Evolutionary conservation across 1,284 basidiomycete species (phyloP).

Genomic region (Cryptococcus sp.): DNA sequence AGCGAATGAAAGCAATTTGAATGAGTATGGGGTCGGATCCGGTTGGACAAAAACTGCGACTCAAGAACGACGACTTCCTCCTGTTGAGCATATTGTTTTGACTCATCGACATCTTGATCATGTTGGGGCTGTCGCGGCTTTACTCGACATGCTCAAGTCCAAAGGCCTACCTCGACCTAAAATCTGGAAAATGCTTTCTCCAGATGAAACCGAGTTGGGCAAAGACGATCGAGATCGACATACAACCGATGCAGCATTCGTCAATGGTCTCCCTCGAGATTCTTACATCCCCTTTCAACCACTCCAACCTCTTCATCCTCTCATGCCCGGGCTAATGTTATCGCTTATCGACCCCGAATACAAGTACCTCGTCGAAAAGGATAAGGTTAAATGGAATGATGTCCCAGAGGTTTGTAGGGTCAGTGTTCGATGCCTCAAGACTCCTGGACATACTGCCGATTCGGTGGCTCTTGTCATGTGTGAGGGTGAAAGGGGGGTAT

Average conservation of each 20-base stretch:
- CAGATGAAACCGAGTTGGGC: conserved; percentile 34
- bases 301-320: conserved; percentile 36
- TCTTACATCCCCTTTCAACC: conserved; percentile 30
- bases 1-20: conserved; percentile 10
- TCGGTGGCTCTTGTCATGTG: conserved; percentile 68
- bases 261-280: conserved; percentile 23
- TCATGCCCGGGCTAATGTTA: conserved; percentile 40
- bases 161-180: conserved; percentile 43
- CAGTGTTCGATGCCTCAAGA: conserved; percentile 64
- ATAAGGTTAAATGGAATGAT: conserved; percentile 35
- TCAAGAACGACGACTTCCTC: conserved; percentile 22
- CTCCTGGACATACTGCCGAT: conserved; percentile 88
- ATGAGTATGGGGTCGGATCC: conserved; percentile 26
- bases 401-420: conserved; percentile 36
- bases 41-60: conserved; percentile 13
- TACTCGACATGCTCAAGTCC: conserved; percentile 63
- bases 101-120: conserved; percentile 92
- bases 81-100: conserved; percentile 75
- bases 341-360: conserved; percentile 37
- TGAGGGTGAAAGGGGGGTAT: conserved; percentile 60
- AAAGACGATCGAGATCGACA: conserved; percentile 21
- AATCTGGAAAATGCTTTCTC: conserved; percentile 49
- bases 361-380: conserved; percentile 29
- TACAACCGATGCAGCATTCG: conserved; percentile 30
- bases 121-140: conserved; percentile 66